Percentiles rank a stretch among this genome's conserved stretches.
These are phyloP conservation scores for Penicillium sclerotiorum DNA, from an alignment of 2,329 filamentous ascomycete genomes.

Conservation along the genomic window DNA sequence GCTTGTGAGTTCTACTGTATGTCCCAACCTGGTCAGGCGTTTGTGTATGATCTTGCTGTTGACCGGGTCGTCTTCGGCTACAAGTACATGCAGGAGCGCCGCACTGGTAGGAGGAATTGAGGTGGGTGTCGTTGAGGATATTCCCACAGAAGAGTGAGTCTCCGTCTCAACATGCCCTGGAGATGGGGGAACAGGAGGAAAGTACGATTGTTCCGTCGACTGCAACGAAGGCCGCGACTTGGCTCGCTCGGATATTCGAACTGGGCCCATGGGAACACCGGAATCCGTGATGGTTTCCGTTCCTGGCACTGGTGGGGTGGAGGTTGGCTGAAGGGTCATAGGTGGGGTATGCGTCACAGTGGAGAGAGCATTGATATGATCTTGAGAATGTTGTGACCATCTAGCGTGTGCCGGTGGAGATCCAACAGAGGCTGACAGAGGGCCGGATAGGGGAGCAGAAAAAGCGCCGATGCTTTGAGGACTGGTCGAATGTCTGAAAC, in stretches of 20 bases:
- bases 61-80: conserved; percentile 87
- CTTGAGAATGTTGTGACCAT: conserved; percentile 3
- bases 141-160: conserved; percentile 3
- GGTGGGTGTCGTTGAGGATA: conserved; percentile 13
- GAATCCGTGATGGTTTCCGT: conserved; percentile 36
- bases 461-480: conserved; percentile 8
- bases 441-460: too few relatives aligned
- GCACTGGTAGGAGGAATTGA: neutral
- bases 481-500: conserved; percentile 7
- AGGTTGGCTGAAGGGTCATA: conserved; percentile 17
- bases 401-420: conserved; percentile 11
- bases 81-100: conserved; percentile 56
- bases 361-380: conserved; percentile 15
- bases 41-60: conserved; percentile 85
- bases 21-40: conserved; percentile 73
- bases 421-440: neutral
- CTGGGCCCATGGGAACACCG: conserved; percentile 34
- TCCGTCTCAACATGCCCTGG: neutral
- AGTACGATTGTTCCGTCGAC: conserved; percentile 18
- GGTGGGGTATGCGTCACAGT: conserved; percentile 20
- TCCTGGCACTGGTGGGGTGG: conserved; percentile 29
- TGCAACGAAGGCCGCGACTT: conserved; percentile 11
- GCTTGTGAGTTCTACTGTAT: conserved; percentile 70
- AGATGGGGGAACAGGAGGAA: conserved; percentile 11
- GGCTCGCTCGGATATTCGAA: conserved; percentile 31